Percentiles rank a stretch among this genome's conserved stretches.
Conservation (phyloP, 2,329 filamentous ascomycete species). For the Venturiaceae sp. region DNA sequence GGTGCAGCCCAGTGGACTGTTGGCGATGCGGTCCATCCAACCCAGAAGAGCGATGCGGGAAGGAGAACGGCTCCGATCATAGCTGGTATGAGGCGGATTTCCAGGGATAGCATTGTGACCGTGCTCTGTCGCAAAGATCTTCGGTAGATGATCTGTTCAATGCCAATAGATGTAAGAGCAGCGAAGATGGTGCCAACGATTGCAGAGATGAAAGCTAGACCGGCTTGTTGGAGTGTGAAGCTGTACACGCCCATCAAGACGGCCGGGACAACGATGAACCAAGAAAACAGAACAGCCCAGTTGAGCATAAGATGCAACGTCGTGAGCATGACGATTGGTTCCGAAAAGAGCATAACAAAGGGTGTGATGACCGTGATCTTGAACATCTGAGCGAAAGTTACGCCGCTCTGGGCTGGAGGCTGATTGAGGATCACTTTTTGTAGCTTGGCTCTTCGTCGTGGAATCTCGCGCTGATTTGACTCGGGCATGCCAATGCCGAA, state of each 20-base stretch:
- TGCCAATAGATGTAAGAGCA: conserved; percentile 15
- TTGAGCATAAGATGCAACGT: conserved; percentile 18
- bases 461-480: too few species aligned
- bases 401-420: conserved; percentile 14
- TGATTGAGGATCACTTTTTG: conserved; percentile 12
- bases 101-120: conserved; percentile 13
- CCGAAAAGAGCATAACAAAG: conserved; percentile 22
- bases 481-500: too few species aligned
- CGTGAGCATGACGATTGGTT: conserved; percentile 23
- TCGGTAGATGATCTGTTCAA: conserved; percentile 18
- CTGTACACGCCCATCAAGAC: conserved; percentile 18
- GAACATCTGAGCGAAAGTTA: conserved; percentile 15
- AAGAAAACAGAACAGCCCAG: conserved; percentile 20
- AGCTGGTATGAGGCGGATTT: conserved; percentile 23
- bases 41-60: conserved; percentile 23
- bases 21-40: conserved; percentile 22
- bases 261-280: conserved; percentile 21
- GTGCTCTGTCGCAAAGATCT: neutral
- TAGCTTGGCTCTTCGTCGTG: too few species aligned
- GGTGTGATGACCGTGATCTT: conserved; percentile 22
- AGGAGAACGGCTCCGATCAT: conserved; percentile 24
- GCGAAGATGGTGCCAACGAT: conserved; percentile 20
- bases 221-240: conserved; percentile 20
- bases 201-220: conserved; percentile 23
- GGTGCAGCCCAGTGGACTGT: conserved; percentile 17